Conservation (phyloP, 164 flowering plant genomes). For the Malania oleifera region DNA sequence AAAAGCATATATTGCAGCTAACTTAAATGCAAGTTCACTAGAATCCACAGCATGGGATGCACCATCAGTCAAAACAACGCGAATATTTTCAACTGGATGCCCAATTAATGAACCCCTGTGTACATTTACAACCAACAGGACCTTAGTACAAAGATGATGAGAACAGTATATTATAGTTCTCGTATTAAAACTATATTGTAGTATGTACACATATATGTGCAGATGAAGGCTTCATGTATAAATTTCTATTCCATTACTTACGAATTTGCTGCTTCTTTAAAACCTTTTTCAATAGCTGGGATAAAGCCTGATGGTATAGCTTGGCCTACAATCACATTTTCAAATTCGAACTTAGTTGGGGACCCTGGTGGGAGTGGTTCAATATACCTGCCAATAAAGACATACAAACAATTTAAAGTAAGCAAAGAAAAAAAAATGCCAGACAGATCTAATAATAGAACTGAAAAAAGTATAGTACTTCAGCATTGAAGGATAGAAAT, state of each 20-base stretch:
- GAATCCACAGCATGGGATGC: conserved; percentile 99
- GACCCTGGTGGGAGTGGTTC: conserved; percentile 87
- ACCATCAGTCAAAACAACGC: conserved; percentile 85
- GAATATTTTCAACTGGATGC: conserved; percentile 88
- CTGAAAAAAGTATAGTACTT: no score
- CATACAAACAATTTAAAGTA: not conserved
- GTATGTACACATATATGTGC: not conserved
- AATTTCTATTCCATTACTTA: conserved; percentile 29
- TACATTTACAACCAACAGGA: not conserved
- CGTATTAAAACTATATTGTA: not conserved
- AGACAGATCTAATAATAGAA: no score
- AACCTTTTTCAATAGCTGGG: conserved; percentile 97
- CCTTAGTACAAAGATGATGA: not conserved
- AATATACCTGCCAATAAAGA: conserved; percentile 50
- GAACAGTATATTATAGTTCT: not conserved
- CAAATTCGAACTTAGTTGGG: conserved; percentile 87
- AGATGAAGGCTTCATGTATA: not conserved
- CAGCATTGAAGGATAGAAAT: no score
- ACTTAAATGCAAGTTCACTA: conserved; percentile 96
- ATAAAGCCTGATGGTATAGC: conserved; percentile 86
- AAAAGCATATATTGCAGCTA: conserved; percentile 95
- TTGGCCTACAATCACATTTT: conserved; percentile 89
- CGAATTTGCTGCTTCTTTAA: conserved; percentile 96
- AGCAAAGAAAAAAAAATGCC: not conserved
- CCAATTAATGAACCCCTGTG: conserved; percentile 94